Percentiles rank a stretch among this genome's conserved stretches.
Evolutionary conservation across 1,139 yeast species (phyloP).

Genomic region (Zygosaccharomyces pseudobailii): DNA sequence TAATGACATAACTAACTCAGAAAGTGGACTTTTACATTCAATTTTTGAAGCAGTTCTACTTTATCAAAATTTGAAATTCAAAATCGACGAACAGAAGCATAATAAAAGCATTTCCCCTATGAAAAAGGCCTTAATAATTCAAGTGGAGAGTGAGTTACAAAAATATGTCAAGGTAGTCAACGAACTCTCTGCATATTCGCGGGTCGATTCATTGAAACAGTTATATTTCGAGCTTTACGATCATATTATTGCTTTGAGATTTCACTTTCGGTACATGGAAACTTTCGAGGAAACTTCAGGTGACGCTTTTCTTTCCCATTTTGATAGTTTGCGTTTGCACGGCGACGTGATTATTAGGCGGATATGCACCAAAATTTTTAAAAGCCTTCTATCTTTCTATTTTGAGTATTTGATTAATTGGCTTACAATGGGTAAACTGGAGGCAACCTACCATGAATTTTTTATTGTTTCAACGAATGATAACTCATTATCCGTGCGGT

Average conservation of each 20-base stretch:
- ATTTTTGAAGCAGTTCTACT: constrained; percentile 72
- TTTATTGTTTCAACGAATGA: constrained; percentile 44
- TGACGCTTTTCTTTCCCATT: constrained; percentile 50
- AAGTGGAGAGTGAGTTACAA: constrained; percentile 48
- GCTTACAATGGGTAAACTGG: constrained; percentile 64
- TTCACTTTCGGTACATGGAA: constrained; percentile 44
- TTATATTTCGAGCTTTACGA: constrained; percentile 47
- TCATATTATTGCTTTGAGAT: constrained; percentile 52
- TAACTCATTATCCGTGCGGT: constrained; percentile 14
- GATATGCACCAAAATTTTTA: constrained; percentile 45
- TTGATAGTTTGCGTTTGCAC: constrained; percentile 50
- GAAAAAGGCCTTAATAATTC: constrained; percentile 59
- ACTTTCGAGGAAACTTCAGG: constrained; percentile 43
- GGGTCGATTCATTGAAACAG: constrained; percentile 35
- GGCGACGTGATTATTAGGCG: constrained; percentile 56
- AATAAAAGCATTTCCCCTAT: constrained; percentile 45
- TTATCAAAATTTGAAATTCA: constrained; percentile 44
- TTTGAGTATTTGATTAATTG: constrained; percentile 58
- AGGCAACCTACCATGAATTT: constrained; percentile 57
- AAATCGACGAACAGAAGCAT: constrained; percentile 33
- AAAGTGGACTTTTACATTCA: constrained; percentile 51
- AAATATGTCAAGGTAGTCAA: constrained; percentile 55
- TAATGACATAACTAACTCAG: constrained; percentile 48
- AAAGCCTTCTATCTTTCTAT: constrained; percentile 54
- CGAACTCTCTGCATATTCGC: constrained; percentile 39